Evolutionary conservation across 2,329 filamentous ascomycete species (phyloP), one percentile per base, ranked within the genome.

Genomic region (Colletotrichum kahawae): DNA sequence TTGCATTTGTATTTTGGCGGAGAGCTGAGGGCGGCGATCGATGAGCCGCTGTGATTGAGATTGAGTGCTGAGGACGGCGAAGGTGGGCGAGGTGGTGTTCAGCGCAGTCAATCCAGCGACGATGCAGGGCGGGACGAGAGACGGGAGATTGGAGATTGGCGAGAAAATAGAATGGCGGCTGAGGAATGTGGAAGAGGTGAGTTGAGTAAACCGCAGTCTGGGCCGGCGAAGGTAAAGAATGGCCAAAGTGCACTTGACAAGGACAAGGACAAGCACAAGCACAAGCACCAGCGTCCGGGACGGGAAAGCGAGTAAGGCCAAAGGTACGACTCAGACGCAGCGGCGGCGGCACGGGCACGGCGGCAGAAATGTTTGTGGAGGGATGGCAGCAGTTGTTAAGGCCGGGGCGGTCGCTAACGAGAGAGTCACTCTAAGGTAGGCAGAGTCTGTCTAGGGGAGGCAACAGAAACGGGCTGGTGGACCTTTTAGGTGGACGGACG

Each of bases 221-320:
- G 59, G 29, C 65, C 54, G 21, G 43, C 43, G 43, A 51, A 13
- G 43, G 43, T 51, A 51, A 21, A 21, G 43, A 51, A 21, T 51
- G 43, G 43, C n/a, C 18, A 3, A n/a, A 31, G 18, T 34, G 36
- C 18, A 10, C 27, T 66, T 64, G 59, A 38, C 24, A 34, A 62
- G 43, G 59, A 38, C 24, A 34, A 62, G 43, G 24, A 27, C 24
- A 4, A 43, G 65, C 36, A 34, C 31, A 10, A 59, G 38, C 38
- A 48, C 18, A 5, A 59, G 24, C 27, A 57, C 0, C 21, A 16
- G 33, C 29, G 51, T 29, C 18, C 38, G 54, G 54, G 62, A 43
- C 36, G 68, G 43, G 54, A 67, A 13, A 75, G 68, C 66, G 70
- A 73, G 70, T 73, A 68, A 69, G 67, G 70, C 29, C 31, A 70